These are phyloP conservation scores for Lachancea sp. DNA, from an alignment of 805 yeast genomes.

Conservation along the genomic window DNA sequence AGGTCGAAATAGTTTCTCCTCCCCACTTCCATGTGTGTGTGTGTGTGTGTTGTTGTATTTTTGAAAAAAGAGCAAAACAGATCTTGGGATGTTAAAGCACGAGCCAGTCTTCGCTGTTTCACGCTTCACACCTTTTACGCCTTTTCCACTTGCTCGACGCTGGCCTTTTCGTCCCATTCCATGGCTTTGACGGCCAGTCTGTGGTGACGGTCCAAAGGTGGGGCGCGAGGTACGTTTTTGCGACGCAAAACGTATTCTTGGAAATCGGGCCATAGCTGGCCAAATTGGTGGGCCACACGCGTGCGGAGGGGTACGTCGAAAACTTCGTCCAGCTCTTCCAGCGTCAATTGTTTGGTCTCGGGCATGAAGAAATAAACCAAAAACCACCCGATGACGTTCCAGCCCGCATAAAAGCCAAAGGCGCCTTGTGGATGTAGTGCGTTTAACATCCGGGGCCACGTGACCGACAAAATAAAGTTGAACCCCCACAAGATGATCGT, in stretches of 20 bases:
- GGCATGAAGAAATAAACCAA: slow-evolving; percentile 65
- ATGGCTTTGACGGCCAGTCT: slow-evolving; percentile 54
- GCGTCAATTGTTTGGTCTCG: slow-evolving; percentile 58
- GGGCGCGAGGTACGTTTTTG: slow-evolving; percentile 41
- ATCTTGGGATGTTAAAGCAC: no score
- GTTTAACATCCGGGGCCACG: slow-evolving; percentile 68
- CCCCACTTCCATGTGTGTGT: no score
- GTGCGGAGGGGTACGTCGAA: slow-evolving; percentile 51
- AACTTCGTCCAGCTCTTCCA: slow-evolving; percentile 68
- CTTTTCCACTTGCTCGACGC: slow-evolving; percentile 44
- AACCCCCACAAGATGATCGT: slow-evolving; percentile 72
- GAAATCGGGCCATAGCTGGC: slow-evolving; percentile 37
- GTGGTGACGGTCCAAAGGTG: slow-evolving; percentile 52
- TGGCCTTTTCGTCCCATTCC: slow-evolving; percentile 58
- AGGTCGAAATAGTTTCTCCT: no score
- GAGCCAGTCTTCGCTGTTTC: no score
- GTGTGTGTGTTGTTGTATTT: no score
- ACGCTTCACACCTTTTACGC: background rate
- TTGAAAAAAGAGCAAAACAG: no score
- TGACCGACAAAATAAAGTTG: slow-evolving; percentile 61
- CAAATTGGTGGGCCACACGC: slow-evolving; percentile 47
- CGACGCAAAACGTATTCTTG: slow-evolving; percentile 43
- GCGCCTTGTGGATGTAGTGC: slow-evolving; percentile 79
- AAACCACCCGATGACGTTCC: slow-evolving; percentile 69
- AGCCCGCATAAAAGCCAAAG: slow-evolving; percentile 81